Evolutionary conservation across 2,329 filamentous ascomycete species (phyloP).

Genomic region (Mycogone perniciosa): DNA sequence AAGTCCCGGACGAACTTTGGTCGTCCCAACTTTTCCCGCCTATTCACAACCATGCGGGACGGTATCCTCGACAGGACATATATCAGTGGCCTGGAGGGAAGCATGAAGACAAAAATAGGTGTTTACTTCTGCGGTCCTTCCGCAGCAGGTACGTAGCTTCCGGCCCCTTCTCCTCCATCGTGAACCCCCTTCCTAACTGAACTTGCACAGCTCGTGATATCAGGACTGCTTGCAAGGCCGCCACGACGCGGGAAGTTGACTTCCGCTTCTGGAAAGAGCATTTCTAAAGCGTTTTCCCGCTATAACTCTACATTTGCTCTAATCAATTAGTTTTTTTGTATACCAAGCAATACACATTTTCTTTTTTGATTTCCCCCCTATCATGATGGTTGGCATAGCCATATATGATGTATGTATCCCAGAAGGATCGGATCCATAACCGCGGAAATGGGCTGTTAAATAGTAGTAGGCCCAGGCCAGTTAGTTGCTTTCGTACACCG

Average conservation of each 20-base stretch:
- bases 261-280: conserved; percentile 99
- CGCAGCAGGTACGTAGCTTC: conserved; percentile 45
- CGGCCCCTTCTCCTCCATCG: background rate
- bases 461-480: no score
- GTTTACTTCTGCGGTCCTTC: conserved; percentile 98
- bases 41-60: conserved; percentile 80
- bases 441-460: no score
- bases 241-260: conserved; percentile 69
- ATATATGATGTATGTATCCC: no score
- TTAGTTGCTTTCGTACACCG: no score
- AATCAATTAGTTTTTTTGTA: background rate
- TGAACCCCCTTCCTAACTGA: conserved; percentile 20
- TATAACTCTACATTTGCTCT: no score
- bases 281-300: conserved; percentile 40
- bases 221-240: conserved; percentile 68
- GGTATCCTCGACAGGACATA: conserved; percentile 83
- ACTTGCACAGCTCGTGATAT: conserved; percentile 67
- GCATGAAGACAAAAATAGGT: conserved; percentile 76
- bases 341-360: background rate
- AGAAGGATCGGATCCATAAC: no score
- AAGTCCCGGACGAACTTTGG: conserved; percentile 90
- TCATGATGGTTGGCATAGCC: no score
- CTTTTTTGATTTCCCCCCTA: background rate
- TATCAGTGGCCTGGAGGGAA: conserved; percentile 71
- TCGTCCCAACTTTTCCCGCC: conserved; percentile 75